A percentile compares a stretch with the other conserved stretches of the same genome.
These are phyloP conservation scores for Pichia sp. DNA, from an alignment of 1,139 yeast species.

Conservation along the genomic window DNA sequence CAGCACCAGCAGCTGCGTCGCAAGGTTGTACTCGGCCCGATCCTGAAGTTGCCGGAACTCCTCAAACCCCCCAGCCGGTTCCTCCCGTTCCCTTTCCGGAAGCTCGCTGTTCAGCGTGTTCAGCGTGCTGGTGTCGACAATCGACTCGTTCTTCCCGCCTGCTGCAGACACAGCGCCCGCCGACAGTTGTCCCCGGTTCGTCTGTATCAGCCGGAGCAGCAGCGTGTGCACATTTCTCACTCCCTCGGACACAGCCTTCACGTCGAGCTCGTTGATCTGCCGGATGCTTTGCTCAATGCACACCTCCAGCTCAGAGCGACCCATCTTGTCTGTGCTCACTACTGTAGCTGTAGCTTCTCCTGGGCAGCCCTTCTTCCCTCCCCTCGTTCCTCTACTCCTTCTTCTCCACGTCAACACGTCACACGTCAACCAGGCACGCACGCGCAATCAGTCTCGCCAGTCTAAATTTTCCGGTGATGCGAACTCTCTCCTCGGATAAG, in stretches of 20 bases:
- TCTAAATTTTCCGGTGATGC: too few relatives aligned
- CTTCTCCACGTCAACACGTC: too few relatives aligned
- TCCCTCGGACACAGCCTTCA: background rate
- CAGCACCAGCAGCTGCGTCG: slow-evolving; percentile 23
- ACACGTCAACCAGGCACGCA: too few relatives aligned
- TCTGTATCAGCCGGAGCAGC: slow-evolving; percentile 21
- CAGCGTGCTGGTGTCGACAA: background rate
- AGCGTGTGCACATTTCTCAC: slow-evolving; percentile 1
- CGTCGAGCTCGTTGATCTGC: background rate
- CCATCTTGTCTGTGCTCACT: background rate
- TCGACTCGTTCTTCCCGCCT: background rate
- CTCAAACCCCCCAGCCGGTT: slow-evolving; percentile 26
- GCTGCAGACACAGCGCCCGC: background rate
- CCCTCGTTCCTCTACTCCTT: too few relatives aligned
- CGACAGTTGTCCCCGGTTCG: too few relatives aligned
- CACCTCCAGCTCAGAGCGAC: background rate
- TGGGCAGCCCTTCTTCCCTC: background rate
- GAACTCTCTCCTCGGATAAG: too few relatives aligned
- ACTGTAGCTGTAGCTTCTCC: background rate
- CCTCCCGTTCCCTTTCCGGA: background rate
- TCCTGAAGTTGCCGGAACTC: slow-evolving; percentile 50
- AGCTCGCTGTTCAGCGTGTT: slow-evolving; percentile 2
- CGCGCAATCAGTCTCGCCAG: too few relatives aligned
- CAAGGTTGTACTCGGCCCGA: slow-evolving; percentile 46
- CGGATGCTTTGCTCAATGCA: background rate